Base-by-base conservation (phyloP, 2,329 filamentous ascomycete genomes). In the Paraphoma chrysanthemicola region DNA sequence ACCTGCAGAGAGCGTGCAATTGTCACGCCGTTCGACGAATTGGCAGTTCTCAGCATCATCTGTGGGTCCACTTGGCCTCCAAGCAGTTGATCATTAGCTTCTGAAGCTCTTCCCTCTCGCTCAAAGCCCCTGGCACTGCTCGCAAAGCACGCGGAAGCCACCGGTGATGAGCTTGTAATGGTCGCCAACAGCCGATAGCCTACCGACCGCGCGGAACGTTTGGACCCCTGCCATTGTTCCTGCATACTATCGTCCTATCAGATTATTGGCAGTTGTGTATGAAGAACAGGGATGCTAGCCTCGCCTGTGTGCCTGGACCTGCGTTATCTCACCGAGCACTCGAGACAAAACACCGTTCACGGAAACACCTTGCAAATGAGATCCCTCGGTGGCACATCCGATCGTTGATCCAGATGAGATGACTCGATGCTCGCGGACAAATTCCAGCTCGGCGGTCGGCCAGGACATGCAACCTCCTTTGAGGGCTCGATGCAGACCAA, bases 171-270 rank as follows among this genome's bases (percentile, higher is more conserved):
- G 23, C 42, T 17, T 42, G 11, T 11, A 29, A 49, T 14, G 16
- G 33, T 49, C 39, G 56, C 51, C 51, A 53, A 51, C 47, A 43
- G 38, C 54, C 53, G 46, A 42, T 51, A 10, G 33, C 33, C 33
- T 36, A 57, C 60, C 60, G 55, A 59, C 7, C 43, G 16, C 30
- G 48, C 33, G 60, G 60, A 61, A 47, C 16, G 39, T 53, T 56
- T 42, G 36, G 29, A 44, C 45, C 53, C 53, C 55, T 57, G 56
- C 48, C 47, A 31, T 28, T 36, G 56, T 63, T 57, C 53, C 58
- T 51, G 54, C 50, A 54, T 52, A 28, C 48, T 56, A 53, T 44
- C 51, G 44, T 33, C 44, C 31, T 44, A 51, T 51, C 48, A 51
- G 11, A 30, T 44, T 17, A 31, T 36, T 9, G 36, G 42, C 29